These are phyloP conservation scores for Endothia cerciana DNA, from an alignment of 2,329 filamentous ascomycete genomes.

Conservation along the genomic window DNA sequence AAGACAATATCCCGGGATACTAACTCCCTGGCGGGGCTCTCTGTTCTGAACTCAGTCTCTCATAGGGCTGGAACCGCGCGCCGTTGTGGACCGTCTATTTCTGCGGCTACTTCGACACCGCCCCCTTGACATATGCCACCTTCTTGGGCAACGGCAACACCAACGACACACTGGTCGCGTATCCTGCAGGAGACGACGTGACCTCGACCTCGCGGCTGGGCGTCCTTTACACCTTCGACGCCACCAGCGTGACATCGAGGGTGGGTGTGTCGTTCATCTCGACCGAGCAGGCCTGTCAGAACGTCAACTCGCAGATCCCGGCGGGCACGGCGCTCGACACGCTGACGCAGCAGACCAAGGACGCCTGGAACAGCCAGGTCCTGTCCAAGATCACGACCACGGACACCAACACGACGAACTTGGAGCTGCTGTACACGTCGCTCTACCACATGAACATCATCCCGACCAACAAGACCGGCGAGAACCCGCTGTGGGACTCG, in stretches of 20 bases:
- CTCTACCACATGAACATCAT: slow-evolving; percentile 72
- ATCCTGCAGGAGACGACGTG: slow-evolving; percentile 38
- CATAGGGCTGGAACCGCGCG: slow-evolving; percentile 64
- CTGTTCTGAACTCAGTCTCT: neutral
- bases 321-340: slow-evolving; percentile 45
- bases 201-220: slow-evolving; percentile 48
- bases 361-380: slow-evolving; percentile 64
- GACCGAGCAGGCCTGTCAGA: slow-evolving; percentile 59
- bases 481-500: slow-evolving; percentile 69
- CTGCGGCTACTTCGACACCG: slow-evolving; percentile 61
- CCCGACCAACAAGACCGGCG: slow-evolving; percentile 71
- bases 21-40: neutral
- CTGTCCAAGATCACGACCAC: slow-evolving; percentile 67
- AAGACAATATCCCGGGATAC: slow-evolving; percentile 8
- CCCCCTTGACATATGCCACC: slow-evolving; percentile 47
- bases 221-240: slow-evolving; percentile 59
- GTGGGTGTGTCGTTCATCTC: slow-evolving; percentile 74
- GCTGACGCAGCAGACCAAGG: slow-evolving; percentile 51
- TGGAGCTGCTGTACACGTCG: slow-evolving; percentile 67
- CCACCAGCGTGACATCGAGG: slow-evolving; percentile 53
- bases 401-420: slow-evolving; percentile 56
- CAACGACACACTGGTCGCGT: slow-evolving; percentile 38
- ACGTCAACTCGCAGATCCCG: slow-evolving; percentile 61
- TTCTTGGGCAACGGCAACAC: slow-evolving; percentile 45
- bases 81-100: slow-evolving; percentile 66